Evolutionary conservation across 805 yeast genomes (phyloP), one percentile per base, ranked within the genome.

Genomic region (Spencermartinsiella europaea): DNA sequence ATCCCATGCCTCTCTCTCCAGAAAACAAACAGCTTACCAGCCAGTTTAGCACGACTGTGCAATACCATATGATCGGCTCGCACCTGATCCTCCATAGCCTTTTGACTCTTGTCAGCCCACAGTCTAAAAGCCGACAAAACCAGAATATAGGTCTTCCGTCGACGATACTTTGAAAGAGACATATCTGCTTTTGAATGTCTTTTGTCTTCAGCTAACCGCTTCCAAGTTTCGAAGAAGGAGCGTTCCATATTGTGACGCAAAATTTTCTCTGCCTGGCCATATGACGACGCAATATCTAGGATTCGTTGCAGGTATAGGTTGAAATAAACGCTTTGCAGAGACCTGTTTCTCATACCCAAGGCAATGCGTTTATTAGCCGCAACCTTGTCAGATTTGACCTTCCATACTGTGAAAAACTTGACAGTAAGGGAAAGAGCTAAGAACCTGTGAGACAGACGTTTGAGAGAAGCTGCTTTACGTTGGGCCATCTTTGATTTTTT

Each of bases 401-500:
- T 25, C 31, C 31, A 25, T 12, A 25, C 12, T 12, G 31, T 25
- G 12, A 25, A 25, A 25, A 25, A 25, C 12, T 25, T 25, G 7
- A 25, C 31, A 7, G 7, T 25, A 12, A 25, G 31, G 31, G 31
- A 25, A 7, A 25, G 12, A 7, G 31, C 31, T 12, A 25, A 12
- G 31, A 25, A 25, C 12, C 31, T 7, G 31, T 7, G 7, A 7
- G 31, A 25, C 31, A 25, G 31, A 7, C 31, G 31, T 38, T 15
- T 10, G 10, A 37, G 19, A 15, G n/a, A 20, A 66, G 49, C 63
- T 84, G 2, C 65, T 83, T 37, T 71, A 72, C 46, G 89, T 82
- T 1, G 75, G 80, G 43, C 76, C 79, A 1, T 53, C 61, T 1
- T 62, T 77, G 7, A 80, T 85, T 31, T 48, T 48, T 1, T 85